Conservation (phyloP, 2,329 filamentous ascomycete genomes). For the Tolypocladium ophioglossoides region DNA sequence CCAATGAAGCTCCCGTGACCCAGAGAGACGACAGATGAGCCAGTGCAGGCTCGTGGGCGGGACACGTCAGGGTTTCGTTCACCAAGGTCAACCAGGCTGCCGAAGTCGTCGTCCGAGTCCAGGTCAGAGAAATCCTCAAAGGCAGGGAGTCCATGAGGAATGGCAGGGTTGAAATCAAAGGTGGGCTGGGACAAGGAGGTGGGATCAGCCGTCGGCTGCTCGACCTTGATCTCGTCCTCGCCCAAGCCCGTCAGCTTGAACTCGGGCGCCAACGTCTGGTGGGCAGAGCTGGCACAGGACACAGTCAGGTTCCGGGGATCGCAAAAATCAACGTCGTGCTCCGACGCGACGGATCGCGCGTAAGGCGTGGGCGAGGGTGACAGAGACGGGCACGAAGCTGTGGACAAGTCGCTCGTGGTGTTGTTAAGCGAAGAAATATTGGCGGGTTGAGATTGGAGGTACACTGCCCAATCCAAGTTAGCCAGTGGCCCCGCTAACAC, state of each 20-base stretch:
- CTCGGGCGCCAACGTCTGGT: constrained; percentile 43
- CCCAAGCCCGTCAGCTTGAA: constrained; percentile 56
- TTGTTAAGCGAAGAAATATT: constrained; percentile 49
- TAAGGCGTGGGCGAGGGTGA: constrained; percentile 80
- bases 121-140: constrained; percentile 86
- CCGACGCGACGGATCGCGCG: constrained; percentile 55
- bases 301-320: constrained; percentile 86
- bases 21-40: constrained; percentile 54
- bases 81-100: constrained; percentile 57
- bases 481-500: constrained; percentile 15
- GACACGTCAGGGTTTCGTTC: constrained; percentile 47
- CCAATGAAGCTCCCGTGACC: constrained; percentile 71
- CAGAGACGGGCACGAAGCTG: constrained; percentile 71
- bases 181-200: constrained; percentile 25
- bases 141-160: constrained; percentile 51
- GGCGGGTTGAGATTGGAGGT: constrained; percentile 35
- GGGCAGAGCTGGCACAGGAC: constrained; percentile 35
- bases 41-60: constrained; percentile 58
- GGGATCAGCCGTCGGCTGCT: constrained; percentile 37
- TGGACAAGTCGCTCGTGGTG: constrained; percentile 60
- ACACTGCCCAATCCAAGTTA: constrained; percentile 33
- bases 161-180: constrained; percentile 42
- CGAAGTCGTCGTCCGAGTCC: constrained; percentile 82
- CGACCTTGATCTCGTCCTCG: constrained; percentile 45
- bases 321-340: constrained; percentile 74